A percentile compares a stretch with the other conserved stretches of the same genome.
Conservation (phyloP, 164 flowering plant genomes). For the Macadamia integrifolia region DNA sequence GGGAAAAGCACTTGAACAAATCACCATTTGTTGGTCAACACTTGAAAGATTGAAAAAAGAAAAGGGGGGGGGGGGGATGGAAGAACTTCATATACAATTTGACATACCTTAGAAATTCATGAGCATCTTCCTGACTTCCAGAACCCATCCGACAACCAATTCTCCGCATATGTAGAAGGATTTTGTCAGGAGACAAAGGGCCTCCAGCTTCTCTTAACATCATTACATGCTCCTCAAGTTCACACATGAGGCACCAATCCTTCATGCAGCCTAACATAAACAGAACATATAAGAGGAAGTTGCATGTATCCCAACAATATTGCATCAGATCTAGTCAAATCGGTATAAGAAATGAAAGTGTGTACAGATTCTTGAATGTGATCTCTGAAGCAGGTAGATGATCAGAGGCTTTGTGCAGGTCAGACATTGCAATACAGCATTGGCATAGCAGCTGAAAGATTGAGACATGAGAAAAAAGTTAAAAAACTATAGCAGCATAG, state of each 20-base stretch:
- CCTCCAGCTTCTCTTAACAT: slow-evolving; percentile 54
- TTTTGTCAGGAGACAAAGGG: slow-evolving; percentile 60
- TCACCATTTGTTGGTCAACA: slow-evolving; percentile 3
- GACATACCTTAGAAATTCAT: slow-evolving; percentile 79
- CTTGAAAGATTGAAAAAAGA: slow-evolving; percentile 2
- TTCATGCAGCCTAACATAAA: slow-evolving; percentile 41
- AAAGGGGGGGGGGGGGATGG: neutral
- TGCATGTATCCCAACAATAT: neutral
- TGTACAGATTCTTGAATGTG: slow-evolving; percentile 72
- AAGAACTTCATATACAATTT: neutral
- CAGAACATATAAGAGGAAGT: neutral
- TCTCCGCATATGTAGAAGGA: slow-evolving; percentile 54
- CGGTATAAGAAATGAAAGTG: slow-evolving; percentile 3
- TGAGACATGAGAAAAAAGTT: slow-evolving; percentile 3
- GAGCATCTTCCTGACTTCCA: slow-evolving; percentile 96
- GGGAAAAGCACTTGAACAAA: neutral
- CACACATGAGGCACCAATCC: slow-evolving; percentile 89
- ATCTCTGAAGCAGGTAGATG: slow-evolving; percentile 54
- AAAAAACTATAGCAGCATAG: neutral
- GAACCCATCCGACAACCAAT: slow-evolving; percentile 66
- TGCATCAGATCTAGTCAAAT: neutral
- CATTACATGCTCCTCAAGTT: slow-evolving; percentile 62
- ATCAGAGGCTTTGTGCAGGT: slow-evolving; percentile 77
- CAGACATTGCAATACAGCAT: slow-evolving; percentile 86
- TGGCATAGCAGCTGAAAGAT: slow-evolving; percentile 84